These are phyloP conservation scores for Rasamsonia emersonii DNA, from an alignment of 2,329 filamentous ascomycete genomes.

Conservation along the genomic window DNA sequence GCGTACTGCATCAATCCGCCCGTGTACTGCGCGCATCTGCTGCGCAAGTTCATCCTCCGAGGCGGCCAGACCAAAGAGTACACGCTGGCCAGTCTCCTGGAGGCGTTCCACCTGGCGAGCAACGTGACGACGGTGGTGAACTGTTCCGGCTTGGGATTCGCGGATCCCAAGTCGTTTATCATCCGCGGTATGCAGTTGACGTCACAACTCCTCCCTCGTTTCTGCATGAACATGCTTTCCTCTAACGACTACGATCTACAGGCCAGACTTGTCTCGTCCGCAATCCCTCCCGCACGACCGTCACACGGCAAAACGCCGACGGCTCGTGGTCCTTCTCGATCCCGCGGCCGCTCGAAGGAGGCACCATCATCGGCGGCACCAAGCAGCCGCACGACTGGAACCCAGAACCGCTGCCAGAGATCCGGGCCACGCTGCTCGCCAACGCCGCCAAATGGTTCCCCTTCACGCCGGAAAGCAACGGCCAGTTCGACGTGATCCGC, in stretches of 20 bases:
- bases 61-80: slow-evolving; percentile 26
- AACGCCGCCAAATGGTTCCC: slow-evolving; percentile 35
- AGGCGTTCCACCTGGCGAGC: slow-evolving; percentile 29
- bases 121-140: slow-evolving; percentile 35
- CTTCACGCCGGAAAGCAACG: slow-evolving; percentile 25
- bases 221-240: slow-evolving; percentile 3
- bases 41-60: slow-evolving; percentile 31
- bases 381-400: slow-evolving; percentile 54
- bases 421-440: slow-evolving; percentile 40
- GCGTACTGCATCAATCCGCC: slow-evolving; percentile 37
- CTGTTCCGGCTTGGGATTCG: slow-evolving; percentile 37
- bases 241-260: slow-evolving; percentile 6
- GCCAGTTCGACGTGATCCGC: slow-evolving; percentile 35
- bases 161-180: slow-evolving; percentile 34
- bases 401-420: slow-evolving; percentile 38
- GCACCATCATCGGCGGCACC: slow-evolving; percentile 58
- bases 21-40: slow-evolving; percentile 34
- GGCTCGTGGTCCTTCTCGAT: slow-evolving; percentile 57
- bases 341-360: slow-evolving; percentile 52
- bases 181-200: slow-evolving; percentile 28
- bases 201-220: background rate
- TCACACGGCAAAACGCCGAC: slow-evolving; percentile 56
- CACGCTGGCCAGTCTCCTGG: slow-evolving; percentile 19
- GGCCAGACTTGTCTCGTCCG: slow-evolving; percentile 42
- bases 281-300: slow-evolving; percentile 34